Evolutionary conservation across 1,284 basidiomycete genomes (phyloP).

Genomic region (Ceratobasidium sp.): DNA sequence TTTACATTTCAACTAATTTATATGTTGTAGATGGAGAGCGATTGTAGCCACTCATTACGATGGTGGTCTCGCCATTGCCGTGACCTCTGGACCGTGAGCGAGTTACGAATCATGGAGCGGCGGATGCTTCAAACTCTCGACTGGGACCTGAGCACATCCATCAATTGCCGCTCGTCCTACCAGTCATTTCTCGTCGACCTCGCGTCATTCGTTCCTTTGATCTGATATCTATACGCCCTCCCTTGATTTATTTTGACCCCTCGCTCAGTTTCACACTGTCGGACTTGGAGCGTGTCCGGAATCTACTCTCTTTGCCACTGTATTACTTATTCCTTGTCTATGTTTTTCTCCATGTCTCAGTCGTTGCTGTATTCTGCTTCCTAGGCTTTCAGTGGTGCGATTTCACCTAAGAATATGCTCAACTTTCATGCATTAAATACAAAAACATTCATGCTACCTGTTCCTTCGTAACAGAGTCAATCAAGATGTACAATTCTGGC

Average conservation of each 20-base stretch:
- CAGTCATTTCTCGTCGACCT: conserved; percentile 28
- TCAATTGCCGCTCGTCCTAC: conserved; percentile 34
- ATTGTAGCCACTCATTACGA: conserved; percentile 20
- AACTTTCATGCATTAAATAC: conserved; percentile 29
- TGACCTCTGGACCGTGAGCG: conserved; percentile 9
- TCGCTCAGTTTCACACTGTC: neutral
- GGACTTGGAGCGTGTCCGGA: neutral
- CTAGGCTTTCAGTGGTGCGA: neutral
- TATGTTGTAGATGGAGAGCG: conserved; percentile 25
- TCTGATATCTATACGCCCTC: conserved; percentile 9
- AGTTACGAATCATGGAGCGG: conserved; percentile 21
- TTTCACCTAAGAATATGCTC: neutral
- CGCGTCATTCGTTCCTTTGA: conserved; percentile 9
- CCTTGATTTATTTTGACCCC: conserved; percentile 9
- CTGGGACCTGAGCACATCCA: conserved; percentile 38
- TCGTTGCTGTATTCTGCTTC: neutral
- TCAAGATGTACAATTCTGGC: conserved; percentile 4
- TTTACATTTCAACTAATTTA: conserved; percentile 7
- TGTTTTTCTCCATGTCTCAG: neutral
- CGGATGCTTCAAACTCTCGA: conserved; percentile 37
- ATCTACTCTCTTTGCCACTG: conserved; percentile 5
- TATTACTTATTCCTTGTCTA: conserved; percentile 9
- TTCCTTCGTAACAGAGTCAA: conserved; percentile 12
- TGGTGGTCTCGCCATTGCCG: conserved; percentile 25
- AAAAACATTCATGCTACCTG: conserved; percentile 8